Percentiles rank a stretch among this genome's conserved stretches.
Conservation (phyloP, 371 early-diverging fungal species). For the Mucor piriformis region DNA sequence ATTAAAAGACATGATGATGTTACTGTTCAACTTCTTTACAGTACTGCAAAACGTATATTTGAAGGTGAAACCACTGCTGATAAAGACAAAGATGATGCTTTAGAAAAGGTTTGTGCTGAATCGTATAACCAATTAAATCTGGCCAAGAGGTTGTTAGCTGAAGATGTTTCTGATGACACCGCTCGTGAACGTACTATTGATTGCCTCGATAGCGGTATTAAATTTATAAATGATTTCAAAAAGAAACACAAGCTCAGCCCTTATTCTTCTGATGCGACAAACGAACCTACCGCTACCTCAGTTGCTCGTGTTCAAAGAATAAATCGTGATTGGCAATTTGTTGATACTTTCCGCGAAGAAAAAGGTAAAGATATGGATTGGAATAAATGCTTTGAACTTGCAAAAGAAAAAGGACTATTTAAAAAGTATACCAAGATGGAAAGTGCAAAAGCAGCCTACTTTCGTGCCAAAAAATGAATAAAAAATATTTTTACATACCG, state of each 20-base stretch:
- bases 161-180: conserved; percentile 13
- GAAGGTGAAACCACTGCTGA: conserved; percentile 14
- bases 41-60: conserved; percentile 20
- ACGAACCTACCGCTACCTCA: conserved; percentile 1
- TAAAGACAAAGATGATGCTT: conserved; percentile 16
- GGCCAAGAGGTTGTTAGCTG: conserved; percentile 17
- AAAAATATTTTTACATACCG: not conserved
- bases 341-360: conserved; percentile 17
- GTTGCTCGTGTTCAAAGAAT: conserved; percentile 4
- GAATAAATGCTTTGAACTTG: conserved; percentile 13
- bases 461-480: conserved; percentile 1
- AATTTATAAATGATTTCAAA: conserved; percentile 15
- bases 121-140: conserved; percentile 8
- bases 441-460: conserved; percentile 17
- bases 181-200: conserved; percentile 19
- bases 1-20: conserved; percentile 17
- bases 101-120: conserved; percentile 14
- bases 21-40: conserved; percentile 19
- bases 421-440: conserved; percentile 6
- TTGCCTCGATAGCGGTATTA: conserved; percentile 15
- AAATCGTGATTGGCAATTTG: conserved; percentile 18
- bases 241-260: conserved; percentile 15
- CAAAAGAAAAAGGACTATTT: conserved; percentile 15
- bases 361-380: conserved; percentile 16
- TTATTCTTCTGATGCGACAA: conserved; percentile 5